These are phyloP conservation scores for Didymella pinodella DNA, from an alignment of 2,329 filamentous ascomycete genomes.

Conservation along the genomic window DNA sequence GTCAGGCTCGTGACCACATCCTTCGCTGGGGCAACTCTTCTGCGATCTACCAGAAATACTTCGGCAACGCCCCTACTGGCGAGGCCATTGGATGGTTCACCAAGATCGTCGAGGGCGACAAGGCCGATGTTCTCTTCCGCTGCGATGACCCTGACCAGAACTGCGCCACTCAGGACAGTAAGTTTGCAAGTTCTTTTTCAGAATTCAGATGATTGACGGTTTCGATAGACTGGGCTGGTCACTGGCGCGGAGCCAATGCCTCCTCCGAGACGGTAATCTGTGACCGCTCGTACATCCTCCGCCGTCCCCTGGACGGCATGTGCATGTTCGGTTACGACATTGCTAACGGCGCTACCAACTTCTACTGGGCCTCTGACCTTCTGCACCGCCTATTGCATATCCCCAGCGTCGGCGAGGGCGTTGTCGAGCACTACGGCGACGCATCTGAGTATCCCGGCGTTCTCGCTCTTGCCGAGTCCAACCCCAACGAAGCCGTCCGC, in stretches of 20 bases:
- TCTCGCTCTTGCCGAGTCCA: conserved; percentile 61
- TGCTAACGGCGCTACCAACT: conserved; percentile 62
- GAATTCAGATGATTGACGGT: not conserved
- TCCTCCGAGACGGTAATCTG: conserved; percentile 75
- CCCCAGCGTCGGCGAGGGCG: conserved; percentile 65
- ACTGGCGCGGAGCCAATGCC: conserved; percentile 72
- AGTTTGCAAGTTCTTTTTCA: not conserved
- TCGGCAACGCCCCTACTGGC: conserved; percentile 66
- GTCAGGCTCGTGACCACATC: conserved; percentile 70
- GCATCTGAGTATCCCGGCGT: conserved; percentile 65
- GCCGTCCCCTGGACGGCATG: conserved; percentile 65
- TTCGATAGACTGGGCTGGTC: conserved; percentile 67
- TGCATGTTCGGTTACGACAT: conserved; percentile 71
- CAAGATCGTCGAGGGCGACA: conserved; percentile 66
- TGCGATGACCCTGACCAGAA: conserved; percentile 74
- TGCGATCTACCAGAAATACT: conserved; percentile 70
- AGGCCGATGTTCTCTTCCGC: conserved; percentile 66
- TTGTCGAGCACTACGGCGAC: conserved; percentile 69
- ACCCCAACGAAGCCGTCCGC: conserved; percentile 58
- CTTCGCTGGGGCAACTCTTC: conserved; percentile 65
- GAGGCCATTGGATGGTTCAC: conserved; percentile 70
- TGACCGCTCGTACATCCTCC: conserved; percentile 65
- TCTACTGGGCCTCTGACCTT: conserved; percentile 72
- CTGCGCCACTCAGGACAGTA: conserved; percentile 55
- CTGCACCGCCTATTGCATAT: conserved; percentile 73